Conservation (phyloP, 2,329 filamentous ascomycete species). For the Colletotrichum tanaceti region DNA sequence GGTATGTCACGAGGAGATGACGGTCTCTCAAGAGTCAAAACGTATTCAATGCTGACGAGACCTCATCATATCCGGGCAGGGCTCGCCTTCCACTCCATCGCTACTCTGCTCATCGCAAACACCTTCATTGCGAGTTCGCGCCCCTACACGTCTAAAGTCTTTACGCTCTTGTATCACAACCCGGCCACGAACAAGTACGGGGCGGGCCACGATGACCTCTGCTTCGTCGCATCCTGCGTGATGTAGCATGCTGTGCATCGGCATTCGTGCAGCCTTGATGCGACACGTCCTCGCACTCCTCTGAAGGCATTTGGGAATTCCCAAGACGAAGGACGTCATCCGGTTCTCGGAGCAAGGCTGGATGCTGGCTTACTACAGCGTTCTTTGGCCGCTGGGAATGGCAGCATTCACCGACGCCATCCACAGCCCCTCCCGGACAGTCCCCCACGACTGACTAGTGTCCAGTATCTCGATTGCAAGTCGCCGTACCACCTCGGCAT, state of each 20-base stretch:
- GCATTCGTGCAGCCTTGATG: conserved; percentile 14
- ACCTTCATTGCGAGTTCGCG: background rate
- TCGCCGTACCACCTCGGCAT: conserved; percentile 9
- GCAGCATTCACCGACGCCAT: background rate
- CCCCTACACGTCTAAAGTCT: conserved; percentile 3
- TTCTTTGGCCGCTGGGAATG: conserved; percentile 12
- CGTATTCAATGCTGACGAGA: conserved; percentile 11
- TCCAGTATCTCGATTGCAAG: conserved; percentile 11
- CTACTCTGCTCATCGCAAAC: background rate
- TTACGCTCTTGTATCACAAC: conserved; percentile 6
- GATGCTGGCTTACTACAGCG: conserved; percentile 16
- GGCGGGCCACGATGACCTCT: conserved; percentile 23
- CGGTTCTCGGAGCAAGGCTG: conserved; percentile 12
- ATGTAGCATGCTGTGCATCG: background rate
- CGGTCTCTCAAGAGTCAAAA: background rate
- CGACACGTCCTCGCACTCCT: background rate
- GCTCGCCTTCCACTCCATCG: background rate
- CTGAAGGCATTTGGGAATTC: conserved; percentile 1
- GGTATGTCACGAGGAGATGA: background rate
- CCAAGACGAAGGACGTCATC: conserved; percentile 6
- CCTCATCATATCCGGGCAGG: background rate
- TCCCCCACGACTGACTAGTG: background rate
- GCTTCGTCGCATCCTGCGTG: conserved; percentile 6
- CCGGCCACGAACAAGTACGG: conserved; percentile 3
- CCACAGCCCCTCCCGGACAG: too few species aligned